Evolutionary conservation across 768 basidiomycete species (phyloP).

Genomic region (Lyophyllum semitale): DNA sequence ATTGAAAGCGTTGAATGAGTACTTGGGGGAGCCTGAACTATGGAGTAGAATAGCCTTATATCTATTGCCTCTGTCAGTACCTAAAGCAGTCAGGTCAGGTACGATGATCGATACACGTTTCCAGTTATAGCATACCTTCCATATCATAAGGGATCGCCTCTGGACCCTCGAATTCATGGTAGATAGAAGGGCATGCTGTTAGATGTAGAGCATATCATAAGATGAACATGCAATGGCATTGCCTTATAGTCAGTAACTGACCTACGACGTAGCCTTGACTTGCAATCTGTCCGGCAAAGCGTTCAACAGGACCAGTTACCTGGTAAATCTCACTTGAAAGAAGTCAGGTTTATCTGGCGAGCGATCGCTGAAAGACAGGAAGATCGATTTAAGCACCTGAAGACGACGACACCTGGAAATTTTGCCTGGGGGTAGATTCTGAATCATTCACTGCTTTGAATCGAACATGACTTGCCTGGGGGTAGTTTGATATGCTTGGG

Average conservation of each 20-base stretch:
- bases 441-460: too few relatives aligned
- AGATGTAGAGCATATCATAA: not conserved
- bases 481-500: slow-evolving; percentile 79
- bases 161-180: slow-evolving; percentile 91
- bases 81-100: slow-evolving; percentile 29
- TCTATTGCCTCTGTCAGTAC: slow-evolving; percentile 89
- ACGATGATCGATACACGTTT: not conserved
- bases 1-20: slow-evolving; percentile 4
- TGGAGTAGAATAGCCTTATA: slow-evolving; percentile 65
- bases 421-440: slow-evolving; percentile 79
- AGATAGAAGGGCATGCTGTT: slow-evolving; percentile 79
- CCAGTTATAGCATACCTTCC: slow-evolving; percentile 53
- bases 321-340: slow-evolving; percentile 85
- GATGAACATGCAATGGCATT: not conserved
- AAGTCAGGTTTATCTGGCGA: not conserved
- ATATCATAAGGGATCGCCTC: slow-evolving; percentile 87
- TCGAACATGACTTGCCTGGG: too few relatives aligned
- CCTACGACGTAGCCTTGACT: slow-evolving; percentile 86
- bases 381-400: slow-evolving; percentile 55
- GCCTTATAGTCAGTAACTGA: slow-evolving; percentile 31
- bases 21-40: not conserved
- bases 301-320: slow-evolving; percentile 95
- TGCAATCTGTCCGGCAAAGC: slow-evolving; percentile 86
- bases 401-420: slow-evolving; percentile 72
- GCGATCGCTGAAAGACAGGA: not conserved